Evolutionary conservation across 768 basidiomycete species (phyloP), one percentile per base, ranked within the genome.

Genomic region (Hydnomerulius pinastri): DNA sequence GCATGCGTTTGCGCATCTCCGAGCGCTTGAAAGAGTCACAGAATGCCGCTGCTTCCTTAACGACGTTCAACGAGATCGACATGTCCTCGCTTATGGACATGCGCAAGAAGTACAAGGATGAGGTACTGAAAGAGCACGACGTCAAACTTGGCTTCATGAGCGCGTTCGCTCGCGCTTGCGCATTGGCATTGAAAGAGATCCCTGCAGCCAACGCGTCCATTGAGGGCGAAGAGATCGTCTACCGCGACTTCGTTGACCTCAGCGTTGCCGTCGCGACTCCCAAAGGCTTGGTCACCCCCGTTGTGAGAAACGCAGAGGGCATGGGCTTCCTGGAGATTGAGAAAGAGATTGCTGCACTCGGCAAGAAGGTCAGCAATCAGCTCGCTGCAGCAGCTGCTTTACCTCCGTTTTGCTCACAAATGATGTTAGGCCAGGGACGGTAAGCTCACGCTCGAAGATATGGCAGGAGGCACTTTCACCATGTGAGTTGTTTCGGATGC

Each of bases 51-150:
- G 96, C 96, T 40, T 95, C 93, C 43, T 72, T 98, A 52, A 98
- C 97, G 28, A 98, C 96, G 21, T 99, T 99, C 82, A 98, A 99
- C 76, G 96, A 99, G 74, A 92, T 99, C 66, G 96, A 98, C 77
- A 98, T 99, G 96, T 94, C 92, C 35, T 87, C 90, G 36, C 75
- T 98, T 48, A 90, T 97, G 76, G 86, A 87, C 35, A 84, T 98
- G 85, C 90, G 96, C 62, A 83, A 87, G 67, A 83, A 86, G 67
- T 95, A 93, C 83, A 98, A 98, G 78, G 94, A 97, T 56, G 76
- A 81, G 37, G 76, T 98, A 32, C 76, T 93, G 37, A 97, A 98
- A 71, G 82, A 86, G 64, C 88, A 94, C 59, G 95, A 93, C 43
- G 86, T 98, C 69, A 98, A 98, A 71, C 82, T 99, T 55, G 96